Evolutionary conservation across 73 alveolate genomes (phyloP), one percentile per base, ranked within the genome.

Genomic region (Effrenium voratum): DNA sequence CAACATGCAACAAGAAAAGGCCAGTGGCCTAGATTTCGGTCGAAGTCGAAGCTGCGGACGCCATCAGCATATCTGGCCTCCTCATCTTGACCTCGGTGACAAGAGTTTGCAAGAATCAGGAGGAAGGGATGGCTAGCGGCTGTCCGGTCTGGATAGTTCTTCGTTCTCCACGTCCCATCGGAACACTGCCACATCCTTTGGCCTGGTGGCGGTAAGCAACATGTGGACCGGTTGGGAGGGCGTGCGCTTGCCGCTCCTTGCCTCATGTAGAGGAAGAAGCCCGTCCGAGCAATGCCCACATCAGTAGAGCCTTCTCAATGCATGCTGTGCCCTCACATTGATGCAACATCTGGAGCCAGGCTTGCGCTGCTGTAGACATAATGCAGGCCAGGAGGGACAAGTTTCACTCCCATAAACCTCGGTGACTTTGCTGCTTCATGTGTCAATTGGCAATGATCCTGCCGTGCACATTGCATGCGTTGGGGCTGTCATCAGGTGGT

Each of bases 11-110:
- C n/a, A n/a, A n/a, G 28, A 24, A 32, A 8, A 8, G 63, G 26
- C 63, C 63, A 52, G 63, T 8, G 63, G 82, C 97, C 97, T 38
- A 90, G 57, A 57, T 90, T 90, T 57, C 97, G 97, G 50, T 90
- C 97, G 80, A 90, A 90, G 97, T 90, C 97, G 22, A 90, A 90
- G 97, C 97, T 90, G 28, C 97, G 97, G 34, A 55, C 97, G 6
- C 97, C 97, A 41, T 90, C 97, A 32, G 97, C 97, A 47, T 90
- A 90, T 38, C 97, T 50, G 38, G 47, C 16, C 32, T 59, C 81
- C 41, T 90, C 97, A 36, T 90, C 97, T 22, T 44, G 82, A 36
- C 75, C 75, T 60, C 75, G 5, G 5, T 19, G 63, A 52, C 8
- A 52, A 8, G 63, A 52, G 63, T 19, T 52, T 52, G 8, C 63